Evolutionary conservation across 2,329 filamentous ascomycete genomes (phyloP), one percentile per base, ranked within the genome.

Genomic region (Nemania serpens): DNA sequence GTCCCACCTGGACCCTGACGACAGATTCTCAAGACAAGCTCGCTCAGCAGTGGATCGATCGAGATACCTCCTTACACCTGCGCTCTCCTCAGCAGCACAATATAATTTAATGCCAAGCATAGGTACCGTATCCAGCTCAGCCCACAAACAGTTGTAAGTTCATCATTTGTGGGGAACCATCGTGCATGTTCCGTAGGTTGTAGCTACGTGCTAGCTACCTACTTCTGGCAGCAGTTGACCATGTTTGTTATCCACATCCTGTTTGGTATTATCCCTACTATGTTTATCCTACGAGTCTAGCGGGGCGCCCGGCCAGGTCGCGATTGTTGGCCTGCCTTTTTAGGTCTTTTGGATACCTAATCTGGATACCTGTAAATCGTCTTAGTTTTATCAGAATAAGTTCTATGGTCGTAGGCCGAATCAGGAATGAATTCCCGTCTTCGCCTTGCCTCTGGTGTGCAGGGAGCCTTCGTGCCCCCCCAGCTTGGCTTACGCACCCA

Each of bases 371-470:
- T 29, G 4, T 29, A 7, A 29, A 29, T 29, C 25, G 25, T 7
- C 25, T 29, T 29, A 29, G 25, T 29, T 29, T 29, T 29, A 29
- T 29, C 25, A 7, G 45, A 47, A 59, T 58, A 36, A 47, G 49
- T 49, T 54, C 36, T 54, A 18, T 22, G 20, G 22, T 51, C 36
- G 41, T 39, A 49, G 37, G 37, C 58, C 46, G 61, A 63, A 61
- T 61, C 61, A 63, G 61, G 52, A 63, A 43, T 50, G 47, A 56
- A 39, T 55, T 29, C 52, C 52, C 36, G 45, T 43, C 48, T 53
- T 55, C 55, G 56, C 48, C 48, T 60, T 42, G 52, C 52, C 55
- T 47, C 25, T 29, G 25, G 29, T 50, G 41, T 20, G 17, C 13
- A 48, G 42, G n/a, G 22, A 29, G 47, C 18, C 2, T 45, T 34